Evolutionary conservation across 768 basidiomycete genomes (phyloP).

Genomic region (Hemileccinum impolitum): DNA sequence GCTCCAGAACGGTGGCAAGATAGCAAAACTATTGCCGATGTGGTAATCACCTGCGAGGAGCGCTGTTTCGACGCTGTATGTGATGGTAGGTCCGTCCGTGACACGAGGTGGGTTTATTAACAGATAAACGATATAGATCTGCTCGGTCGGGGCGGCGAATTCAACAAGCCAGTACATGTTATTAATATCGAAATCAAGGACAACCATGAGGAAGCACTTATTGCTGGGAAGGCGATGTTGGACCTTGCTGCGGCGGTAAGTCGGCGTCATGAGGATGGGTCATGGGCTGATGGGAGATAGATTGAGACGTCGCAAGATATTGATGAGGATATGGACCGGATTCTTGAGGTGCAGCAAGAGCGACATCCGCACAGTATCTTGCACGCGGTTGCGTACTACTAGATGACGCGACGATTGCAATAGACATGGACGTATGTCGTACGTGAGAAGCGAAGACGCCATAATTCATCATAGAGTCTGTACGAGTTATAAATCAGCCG

Average conservation of each 20-base stretch:
- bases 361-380: constrained; percentile 89
- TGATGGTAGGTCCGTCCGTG: constrained; percentile 64
- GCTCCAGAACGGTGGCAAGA: constrained; percentile 99
- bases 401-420: constrained; percentile 28
- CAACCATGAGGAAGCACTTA: constrained; percentile 96
- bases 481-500: constrained; percentile 8
- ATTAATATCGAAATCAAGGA: constrained; percentile 99
- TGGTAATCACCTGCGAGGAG: constrained; percentile 99
- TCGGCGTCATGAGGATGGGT: constrained; percentile 11
- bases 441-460: constrained; percentile 66
- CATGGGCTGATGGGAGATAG: constrained; percentile 39
- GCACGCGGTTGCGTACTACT: constrained; percentile 92
- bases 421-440: constrained; percentile 10
- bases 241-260: constrained; percentile 87
- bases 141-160: constrained; percentile 82
- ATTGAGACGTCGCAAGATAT: constrained; percentile 84
- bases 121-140: constrained; percentile 55
- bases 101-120: constrained; percentile 8
- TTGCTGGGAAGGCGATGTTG: constrained; percentile 93
- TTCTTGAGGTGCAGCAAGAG: constrained; percentile 81
- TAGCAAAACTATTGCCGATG: constrained; percentile 80
- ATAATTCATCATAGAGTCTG: constrained; percentile 33
- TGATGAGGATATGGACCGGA: constrained; percentile 86
- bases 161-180: constrained; percentile 90
- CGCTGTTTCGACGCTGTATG: constrained; percentile 98